phyloP scores from a whole-genome alignment of 805 yeast species.

The Ogataea henricii region DNA sequence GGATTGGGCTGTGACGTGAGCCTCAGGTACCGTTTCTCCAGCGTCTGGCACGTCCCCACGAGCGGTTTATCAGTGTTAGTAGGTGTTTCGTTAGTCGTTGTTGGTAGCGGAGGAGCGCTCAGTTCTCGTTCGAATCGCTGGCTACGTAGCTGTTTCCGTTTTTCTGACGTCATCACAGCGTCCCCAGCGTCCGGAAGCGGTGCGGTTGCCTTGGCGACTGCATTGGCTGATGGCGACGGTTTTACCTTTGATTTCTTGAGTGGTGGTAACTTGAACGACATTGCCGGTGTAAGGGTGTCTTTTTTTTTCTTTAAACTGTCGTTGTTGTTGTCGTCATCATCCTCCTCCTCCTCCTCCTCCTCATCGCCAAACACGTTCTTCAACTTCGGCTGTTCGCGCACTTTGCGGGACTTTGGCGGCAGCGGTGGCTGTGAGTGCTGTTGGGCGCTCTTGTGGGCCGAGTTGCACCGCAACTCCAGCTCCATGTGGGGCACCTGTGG shows the following conservation, averaged over 20 bases:
- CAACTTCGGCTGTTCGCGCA: conserved; percentile 6
- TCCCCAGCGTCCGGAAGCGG: not conserved
- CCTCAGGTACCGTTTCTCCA: conserved; percentile 81
- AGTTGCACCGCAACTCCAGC: conserved; percentile 25
- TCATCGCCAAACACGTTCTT: conserved; percentile 20
- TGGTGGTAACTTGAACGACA: conserved; percentile 14
- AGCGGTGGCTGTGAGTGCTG: not conserved
- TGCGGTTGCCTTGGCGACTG: not conserved
- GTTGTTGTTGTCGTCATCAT: no score
- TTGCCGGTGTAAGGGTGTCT: not conserved
- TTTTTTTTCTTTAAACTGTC: not conserved
- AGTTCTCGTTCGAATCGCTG: conserved; percentile 49
- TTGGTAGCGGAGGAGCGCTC: conserved; percentile 12
- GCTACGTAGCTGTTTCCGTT: conserved; percentile 45
- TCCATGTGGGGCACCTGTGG: conserved; percentile 9
- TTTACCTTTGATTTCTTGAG: conserved; percentile 17
- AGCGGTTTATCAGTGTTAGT: conserved; percentile 30
- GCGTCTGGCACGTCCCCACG: conserved; percentile 61
- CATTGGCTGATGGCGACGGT: conserved; percentile 6
- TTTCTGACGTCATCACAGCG: conserved; percentile 24
- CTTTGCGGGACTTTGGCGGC: not conserved
- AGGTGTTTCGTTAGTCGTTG: conserved; percentile 6
- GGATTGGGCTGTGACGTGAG: conserved; percentile 94
- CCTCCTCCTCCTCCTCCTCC: conserved; percentile 6
- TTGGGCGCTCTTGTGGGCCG: not conserved